Evolutionary conservation across 148 eudicot species (phyloP).

Genomic region (Selenicereus undatus): DNA sequence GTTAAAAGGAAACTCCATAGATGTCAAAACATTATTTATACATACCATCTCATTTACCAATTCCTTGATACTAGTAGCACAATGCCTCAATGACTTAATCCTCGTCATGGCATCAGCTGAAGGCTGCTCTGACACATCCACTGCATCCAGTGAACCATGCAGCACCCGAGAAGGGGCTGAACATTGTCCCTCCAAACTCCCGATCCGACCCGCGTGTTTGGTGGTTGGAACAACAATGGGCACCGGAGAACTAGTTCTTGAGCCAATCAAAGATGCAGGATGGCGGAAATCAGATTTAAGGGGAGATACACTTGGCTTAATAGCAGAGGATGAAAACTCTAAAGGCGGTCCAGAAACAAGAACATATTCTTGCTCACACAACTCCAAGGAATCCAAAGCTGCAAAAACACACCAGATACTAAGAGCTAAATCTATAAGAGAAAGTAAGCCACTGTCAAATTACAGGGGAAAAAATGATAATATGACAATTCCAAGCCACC

Average conservation of each 20-base stretch:
- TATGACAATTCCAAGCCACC: constrained; percentile 1
- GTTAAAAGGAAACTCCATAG: neutral
- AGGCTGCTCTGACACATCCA: constrained; percentile 58
- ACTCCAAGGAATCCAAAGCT: constrained; percentile 73
- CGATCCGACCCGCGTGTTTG: no score
- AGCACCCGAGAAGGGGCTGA: constrained; percentile 67
- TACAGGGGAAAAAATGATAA: neutral
- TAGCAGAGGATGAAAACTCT: constrained; percentile 52
- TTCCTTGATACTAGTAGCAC: constrained; percentile 72
- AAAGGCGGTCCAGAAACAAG: constrained; percentile 67
- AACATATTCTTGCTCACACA: constrained; percentile 86
- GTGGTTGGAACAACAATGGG: no score
- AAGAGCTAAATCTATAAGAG: neutral
- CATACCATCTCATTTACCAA: constrained; percentile 72
- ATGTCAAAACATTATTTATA: constrained; percentile 3
- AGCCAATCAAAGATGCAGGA: constrained; percentile 34
- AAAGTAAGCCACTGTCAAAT: neutral
- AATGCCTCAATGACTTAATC: constrained; percentile 66
- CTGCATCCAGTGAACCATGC: constrained; percentile 58
- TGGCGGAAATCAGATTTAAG: constrained; percentile 37
- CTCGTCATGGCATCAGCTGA: constrained; percentile 59
- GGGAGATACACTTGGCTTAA: constrained; percentile 44
- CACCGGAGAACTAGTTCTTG: constrained; percentile 16
- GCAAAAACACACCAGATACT: constrained; percentile 22
- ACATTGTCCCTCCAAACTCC: neutral